phyloP scores from a whole-genome alignment of 148 eudicot genomes.

The Fallopia convolvulus region DNA sequence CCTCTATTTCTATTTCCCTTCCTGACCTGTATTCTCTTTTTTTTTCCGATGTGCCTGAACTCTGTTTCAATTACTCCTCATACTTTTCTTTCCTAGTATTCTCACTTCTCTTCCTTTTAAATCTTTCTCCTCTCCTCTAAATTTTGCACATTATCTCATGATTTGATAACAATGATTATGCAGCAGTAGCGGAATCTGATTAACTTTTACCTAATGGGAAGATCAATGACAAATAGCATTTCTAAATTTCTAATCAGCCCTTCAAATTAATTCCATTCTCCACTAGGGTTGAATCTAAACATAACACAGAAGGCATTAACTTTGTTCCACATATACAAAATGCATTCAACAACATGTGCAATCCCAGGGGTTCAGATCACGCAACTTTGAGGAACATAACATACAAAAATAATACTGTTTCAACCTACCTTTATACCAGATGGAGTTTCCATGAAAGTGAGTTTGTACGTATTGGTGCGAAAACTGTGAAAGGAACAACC shows the following conservation, averaged over 20 bases:
- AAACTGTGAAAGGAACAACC: slow-evolving; percentile 98
- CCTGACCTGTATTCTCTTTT: neutral
- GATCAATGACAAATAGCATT: neutral
- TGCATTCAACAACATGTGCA: neutral
- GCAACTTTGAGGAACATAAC: neutral
- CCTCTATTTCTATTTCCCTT: neutral
- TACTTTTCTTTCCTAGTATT: neutral
- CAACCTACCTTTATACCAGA: slow-evolving; percentile 86
- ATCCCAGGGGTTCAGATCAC: neutral
- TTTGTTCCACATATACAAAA: neutral
- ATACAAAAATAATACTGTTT: neutral
- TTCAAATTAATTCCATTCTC: neutral
- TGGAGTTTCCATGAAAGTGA: slow-evolving; percentile 94
- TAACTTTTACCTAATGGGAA: neutral
- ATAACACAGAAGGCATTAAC: neutral
- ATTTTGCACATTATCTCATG: neutral
- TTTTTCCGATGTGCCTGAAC: neutral
- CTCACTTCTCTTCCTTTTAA: neutral
- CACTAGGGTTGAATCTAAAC: neutral
- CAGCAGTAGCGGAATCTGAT: neutral
- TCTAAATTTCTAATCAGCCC: neutral
- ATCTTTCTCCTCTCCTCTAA: neutral
- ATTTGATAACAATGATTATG: neutral
- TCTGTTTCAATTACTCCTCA: neutral
- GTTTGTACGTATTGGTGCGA: slow-evolving; percentile 88